Percentiles rank a stretch among this genome's conserved stretches.
These are phyloP conservation scores for Xerocomellus intermedius DNA, from an alignment of 768 basidiomycete species.

Conservation along the genomic window DNA sequence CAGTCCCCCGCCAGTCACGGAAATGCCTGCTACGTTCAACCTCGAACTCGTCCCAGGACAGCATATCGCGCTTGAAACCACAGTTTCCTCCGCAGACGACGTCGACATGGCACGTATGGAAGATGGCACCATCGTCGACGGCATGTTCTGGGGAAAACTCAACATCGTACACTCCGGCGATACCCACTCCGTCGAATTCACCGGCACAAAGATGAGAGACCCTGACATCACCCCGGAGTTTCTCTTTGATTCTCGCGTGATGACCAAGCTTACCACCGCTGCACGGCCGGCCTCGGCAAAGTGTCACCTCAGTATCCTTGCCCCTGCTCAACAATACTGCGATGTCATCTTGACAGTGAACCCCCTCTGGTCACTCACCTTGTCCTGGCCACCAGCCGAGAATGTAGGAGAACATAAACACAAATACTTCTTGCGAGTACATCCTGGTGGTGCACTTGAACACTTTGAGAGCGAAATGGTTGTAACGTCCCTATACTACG, in stretches of 20 bases:
- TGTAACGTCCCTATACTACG: constrained; percentile 79
- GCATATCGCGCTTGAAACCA: constrained; percentile 76
- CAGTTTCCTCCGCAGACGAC: constrained; percentile 72
- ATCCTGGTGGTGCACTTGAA: constrained; percentile 83
- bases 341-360: constrained; percentile 75
- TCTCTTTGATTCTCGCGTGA: constrained; percentile 72
- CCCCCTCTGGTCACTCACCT: constrained; percentile 68
- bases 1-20: constrained; percentile 69
- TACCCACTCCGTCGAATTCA: constrained; percentile 79
- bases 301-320: constrained; percentile 71
- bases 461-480: constrained; percentile 84
- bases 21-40: constrained; percentile 86
- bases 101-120: constrained; percentile 92
- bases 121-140: constrained; percentile 82
- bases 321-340: constrained; percentile 74
- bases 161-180: constrained; percentile 78
- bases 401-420: constrained; percentile 63
- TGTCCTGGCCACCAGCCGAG: constrained; percentile 80
- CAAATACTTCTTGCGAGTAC: constrained; percentile 80
- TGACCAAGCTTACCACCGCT: constrained; percentile 73
- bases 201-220: constrained; percentile 67
- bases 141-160: constrained; percentile 86
- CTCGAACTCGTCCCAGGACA: constrained; percentile 79
- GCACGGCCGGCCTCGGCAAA: constrained; percentile 73
- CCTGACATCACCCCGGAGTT: constrained; percentile 66